Evolutionary conservation across 257 asterid genomes (phyloP), one percentile per base, ranked within the genome.

Genomic region (Capsicum pubescens): DNA sequence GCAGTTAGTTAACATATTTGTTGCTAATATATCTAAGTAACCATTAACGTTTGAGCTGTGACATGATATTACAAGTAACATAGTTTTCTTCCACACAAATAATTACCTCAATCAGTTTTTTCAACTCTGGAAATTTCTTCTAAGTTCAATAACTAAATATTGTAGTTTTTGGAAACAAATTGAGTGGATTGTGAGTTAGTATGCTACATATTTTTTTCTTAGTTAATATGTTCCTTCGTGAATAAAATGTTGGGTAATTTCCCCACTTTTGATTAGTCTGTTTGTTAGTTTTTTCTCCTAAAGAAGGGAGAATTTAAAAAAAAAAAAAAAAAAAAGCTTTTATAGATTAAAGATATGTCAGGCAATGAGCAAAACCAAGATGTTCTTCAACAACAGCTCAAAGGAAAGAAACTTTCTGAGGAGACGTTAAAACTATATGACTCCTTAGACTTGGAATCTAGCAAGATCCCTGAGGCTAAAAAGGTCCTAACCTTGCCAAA

Each of bases 391-490:
- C 5, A 74, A 21, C 44, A 74, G 5, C 59, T 46, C 80, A 72
- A 72, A 46, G 80, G 42, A 19, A 72, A 72, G 39, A 19, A 72
- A 19, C 58, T 10, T 21, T 21, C 81, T 3, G 4, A 21, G 46
- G 58, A 74, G 3, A 50, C 39, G 44, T 74, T 74, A 35, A 74
- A 74, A 50, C 61, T 46, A 50, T 12, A 74, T 1, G 81, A 74
- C 19, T 74, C 80, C 13, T 50, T 74, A 50, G 80, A 74, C 61
- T 74, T 74, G 61, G 61, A 50, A 50, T 74, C 80, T 12, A 74
- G 80, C 80, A 50, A 7, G 61, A 12, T 74, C 19, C 80, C 80
- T 13, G 60, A 14, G 8, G 44, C 21, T 44, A 74, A 50, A 74
- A 74, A 74, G 80, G 80, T 72, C 11, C 14, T 60, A 60, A 19